Conservation (phyloP, 179 eudicot species). For the Camellia oleifera region DNA sequence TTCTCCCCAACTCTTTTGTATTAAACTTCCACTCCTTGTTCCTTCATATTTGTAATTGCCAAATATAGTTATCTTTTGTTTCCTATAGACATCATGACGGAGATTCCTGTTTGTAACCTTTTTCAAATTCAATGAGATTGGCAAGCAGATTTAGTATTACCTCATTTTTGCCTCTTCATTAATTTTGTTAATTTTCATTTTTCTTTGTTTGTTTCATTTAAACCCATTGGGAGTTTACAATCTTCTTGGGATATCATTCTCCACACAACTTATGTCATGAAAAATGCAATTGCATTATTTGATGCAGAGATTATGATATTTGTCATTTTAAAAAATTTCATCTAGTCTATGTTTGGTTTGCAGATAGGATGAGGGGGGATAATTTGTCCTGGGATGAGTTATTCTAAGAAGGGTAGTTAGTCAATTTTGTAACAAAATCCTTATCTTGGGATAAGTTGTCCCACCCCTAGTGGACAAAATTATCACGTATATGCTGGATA, state of each 20-base stretch:
- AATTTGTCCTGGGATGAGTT: too few species aligned
- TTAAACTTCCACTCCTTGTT: not conserved
- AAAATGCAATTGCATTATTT: not conserved
- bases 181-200: not conserved
- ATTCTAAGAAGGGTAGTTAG: too few species aligned
- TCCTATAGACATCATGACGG: not conserved
- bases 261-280: not conserved
- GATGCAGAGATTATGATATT: not conserved
- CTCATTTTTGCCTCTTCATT: not conserved
- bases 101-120: slow-evolving; percentile 1
- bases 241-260: slow-evolving; percentile 5
- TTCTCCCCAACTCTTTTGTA: not conserved
- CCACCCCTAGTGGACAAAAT: too few species aligned
- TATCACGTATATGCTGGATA: too few species aligned
- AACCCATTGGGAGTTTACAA: not conserved
- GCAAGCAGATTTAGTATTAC: not conserved
- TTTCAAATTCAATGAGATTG: not conserved
- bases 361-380: too few species aligned
- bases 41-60: not conserved
- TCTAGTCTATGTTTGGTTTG: not conserved
- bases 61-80: not conserved
- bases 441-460: too few species aligned
- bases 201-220: not conserved
- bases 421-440: too few species aligned
- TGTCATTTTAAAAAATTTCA: not conserved